Percentiles rank a stretch among this genome's conserved stretches.
These are phyloP conservation scores for Tetrapisispora taiwanensis DNA, from an alignment of 805 yeast genomes.

Conservation along the genomic window DNA sequence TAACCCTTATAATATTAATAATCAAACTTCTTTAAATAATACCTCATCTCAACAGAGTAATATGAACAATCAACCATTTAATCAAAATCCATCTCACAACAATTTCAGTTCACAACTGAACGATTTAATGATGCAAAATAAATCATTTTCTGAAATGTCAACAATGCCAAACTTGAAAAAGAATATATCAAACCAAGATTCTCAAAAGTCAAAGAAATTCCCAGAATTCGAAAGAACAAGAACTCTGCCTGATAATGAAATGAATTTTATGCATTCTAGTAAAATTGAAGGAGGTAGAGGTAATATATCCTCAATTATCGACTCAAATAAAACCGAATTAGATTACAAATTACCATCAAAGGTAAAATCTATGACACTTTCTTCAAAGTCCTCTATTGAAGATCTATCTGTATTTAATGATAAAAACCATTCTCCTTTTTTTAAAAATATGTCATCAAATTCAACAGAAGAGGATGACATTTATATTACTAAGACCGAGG, in stretches of 20 bases:
- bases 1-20: neutral
- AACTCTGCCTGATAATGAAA: neutral
- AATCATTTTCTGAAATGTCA: neutral
- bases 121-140: neutral
- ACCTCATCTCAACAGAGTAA: neutral
- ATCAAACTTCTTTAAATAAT: neutral
- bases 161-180: neutral
- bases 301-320: slow-evolving; percentile 6
- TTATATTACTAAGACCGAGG: neutral
- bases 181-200: neutral
- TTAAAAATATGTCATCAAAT: neutral
- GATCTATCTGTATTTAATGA: slow-evolving; percentile 1
- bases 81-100: neutral
- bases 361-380: neutral
- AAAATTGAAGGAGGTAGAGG: slow-evolving; percentile 5
- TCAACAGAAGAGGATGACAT: neutral
- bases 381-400: neutral
- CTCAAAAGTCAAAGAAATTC: too few relatives aligned
- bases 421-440: neutral
- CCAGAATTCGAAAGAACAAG: neutral
- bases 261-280: neutral
- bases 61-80: neutral
- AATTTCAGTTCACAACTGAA: neutral
- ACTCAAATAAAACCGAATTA: slow-evolving; percentile 4
- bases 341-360: neutral